Evolutionary conservation across 805 yeast genomes (phyloP), one percentile per base, ranked within the genome.

Genomic region (Kuraishia borneana): DNA sequence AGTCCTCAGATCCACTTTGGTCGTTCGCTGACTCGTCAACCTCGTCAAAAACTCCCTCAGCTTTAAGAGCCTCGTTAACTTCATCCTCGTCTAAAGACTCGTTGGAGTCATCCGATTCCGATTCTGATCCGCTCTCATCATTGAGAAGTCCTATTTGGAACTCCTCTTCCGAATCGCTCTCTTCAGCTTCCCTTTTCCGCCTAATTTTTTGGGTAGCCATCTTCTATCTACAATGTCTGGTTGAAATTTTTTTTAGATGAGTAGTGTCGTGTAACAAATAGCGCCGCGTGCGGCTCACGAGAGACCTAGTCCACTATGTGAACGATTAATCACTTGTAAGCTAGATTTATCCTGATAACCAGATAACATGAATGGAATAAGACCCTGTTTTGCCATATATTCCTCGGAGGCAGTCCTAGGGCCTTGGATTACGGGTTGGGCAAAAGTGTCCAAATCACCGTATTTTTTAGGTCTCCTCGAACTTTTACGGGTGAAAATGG

Each of bases 1-100:
- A 66, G 39, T 73, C 78, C 6, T 50, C 62, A 2, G 56, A 67
- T 18, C 55, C 54, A 5, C 40, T 55, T 14, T 44, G 46, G 1
- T 44, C 52, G 14, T 33, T 46, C 2, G 34, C 44, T 22, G 37
- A 36, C 39, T 16, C 38, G 39, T 26, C 46, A 10, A 50, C 56
- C 18, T 39, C 45, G 6, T 38, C 48, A 18, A 39, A 30, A 3
- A 17, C 32, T n/a, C 14, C 17, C 21, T 38, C 41, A 5, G 42
- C 44, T 14, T 34, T 44, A 14, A 34, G 36, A 8, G 28, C 36
- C 21, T 32, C 29, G 12, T 16, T 26, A n/a, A 31, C 45, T 2
- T 40, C 47, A 10, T 48, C 55, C 21, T 40, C 45, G n/a, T 38
- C 49, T 17, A 38, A 12, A 6, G 28, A 25, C 28, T 25, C 28